Conservation (phyloP, 306 rosid genomes). For the Medicago ruthenica region DNA sequence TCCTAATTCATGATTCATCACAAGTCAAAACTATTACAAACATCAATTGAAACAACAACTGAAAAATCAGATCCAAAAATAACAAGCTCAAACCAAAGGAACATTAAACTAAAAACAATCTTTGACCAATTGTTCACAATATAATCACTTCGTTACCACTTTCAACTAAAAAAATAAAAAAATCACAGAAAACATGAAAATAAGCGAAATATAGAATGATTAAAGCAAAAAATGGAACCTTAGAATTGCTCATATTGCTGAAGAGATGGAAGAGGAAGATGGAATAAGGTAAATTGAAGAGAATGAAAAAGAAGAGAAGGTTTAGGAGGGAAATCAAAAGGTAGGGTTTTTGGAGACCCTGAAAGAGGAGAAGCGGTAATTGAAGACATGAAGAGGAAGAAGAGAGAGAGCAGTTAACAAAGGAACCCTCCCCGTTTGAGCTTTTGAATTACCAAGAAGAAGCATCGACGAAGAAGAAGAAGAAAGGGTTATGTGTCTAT, state of each 20-base stretch:
- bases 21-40: conserved; percentile 12
- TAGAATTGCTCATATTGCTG: conserved; percentile 65
- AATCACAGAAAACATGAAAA: too few relatives aligned
- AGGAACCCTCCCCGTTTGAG: conserved; percentile 66
- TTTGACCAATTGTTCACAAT: too few relatives aligned
- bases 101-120: too few relatives aligned
- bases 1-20: background rate
- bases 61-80: background rate
- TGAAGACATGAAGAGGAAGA: conserved; percentile 76
- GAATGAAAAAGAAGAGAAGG: conserved; percentile 30
- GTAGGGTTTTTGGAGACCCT: conserved; percentile 82
- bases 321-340: conserved; percentile 48
- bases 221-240: conserved; percentile 50
- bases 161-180: background rate
- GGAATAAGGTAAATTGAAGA: conserved; percentile 28
- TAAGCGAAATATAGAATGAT: background rate
- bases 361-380: conserved; percentile 57
- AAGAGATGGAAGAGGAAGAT: conserved; percentile 43
- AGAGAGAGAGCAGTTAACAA: conserved; percentile 68
- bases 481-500: background rate
- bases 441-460: conserved; percentile 37
- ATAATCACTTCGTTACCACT: too few relatives aligned
- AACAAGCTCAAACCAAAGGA: background rate
- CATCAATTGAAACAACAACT: background rate
- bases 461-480: conserved; percentile 43